Conservation (phyloP, 208 protist genomes). For the Acanthamoeba triangularis region DNA sequence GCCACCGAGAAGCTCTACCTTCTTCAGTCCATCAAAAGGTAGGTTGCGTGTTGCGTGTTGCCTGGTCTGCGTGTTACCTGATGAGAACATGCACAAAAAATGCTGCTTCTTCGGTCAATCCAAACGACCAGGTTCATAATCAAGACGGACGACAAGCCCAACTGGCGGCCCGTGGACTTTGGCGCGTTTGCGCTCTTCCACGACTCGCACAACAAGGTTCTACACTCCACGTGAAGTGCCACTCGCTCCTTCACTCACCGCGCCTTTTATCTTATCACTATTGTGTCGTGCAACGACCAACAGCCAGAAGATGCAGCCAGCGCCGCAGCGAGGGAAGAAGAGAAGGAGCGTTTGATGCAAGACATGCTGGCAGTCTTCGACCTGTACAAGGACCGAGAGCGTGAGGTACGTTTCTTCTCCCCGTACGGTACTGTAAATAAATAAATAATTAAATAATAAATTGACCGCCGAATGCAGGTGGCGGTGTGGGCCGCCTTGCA, state of each 20-base stretch:
- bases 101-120: not conserved
- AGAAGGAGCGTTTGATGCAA: slow-evolving; percentile 16
- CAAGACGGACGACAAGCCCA: slow-evolving; percentile 60
- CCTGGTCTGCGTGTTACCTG: not conserved
- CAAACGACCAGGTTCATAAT: not conserved
- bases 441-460: too few relatives aligned
- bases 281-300: too few relatives aligned
- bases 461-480: not conserved
- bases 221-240: too few relatives aligned
- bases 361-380: slow-evolving; percentile 31
- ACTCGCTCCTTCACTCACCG: too few relatives aligned
- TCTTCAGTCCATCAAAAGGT: slow-evolving; percentile 16
- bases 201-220: not conserved
- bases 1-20: slow-evolving; percentile 32
- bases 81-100: too few relatives aligned
- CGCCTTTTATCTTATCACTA: too few relatives aligned
- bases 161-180: slow-evolving; percentile 61
- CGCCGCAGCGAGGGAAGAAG: not conserved
- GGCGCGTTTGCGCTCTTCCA: slow-evolving; percentile 21
- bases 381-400: not conserved
- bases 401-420: not conserved
- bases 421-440: too few relatives aligned
- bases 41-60: not conserved
- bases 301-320: not conserved
- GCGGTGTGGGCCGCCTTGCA: slow-evolving; percentile 42